Conservation (phyloP, 2,329 filamentous ascomycete species). For the Clonostachys rhizophaga region DNA sequence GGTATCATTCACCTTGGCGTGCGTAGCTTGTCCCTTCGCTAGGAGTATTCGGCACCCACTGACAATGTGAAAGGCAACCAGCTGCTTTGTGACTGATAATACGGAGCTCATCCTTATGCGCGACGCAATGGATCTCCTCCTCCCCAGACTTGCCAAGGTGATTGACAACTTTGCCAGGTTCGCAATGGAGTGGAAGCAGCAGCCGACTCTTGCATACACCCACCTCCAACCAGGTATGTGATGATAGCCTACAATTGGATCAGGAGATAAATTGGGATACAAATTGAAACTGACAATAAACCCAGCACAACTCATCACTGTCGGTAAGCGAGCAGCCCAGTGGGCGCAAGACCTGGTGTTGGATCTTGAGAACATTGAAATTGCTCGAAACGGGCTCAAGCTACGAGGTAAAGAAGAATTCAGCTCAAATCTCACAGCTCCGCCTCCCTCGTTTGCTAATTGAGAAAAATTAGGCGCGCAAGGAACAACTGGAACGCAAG, state of each 20-base stretch:
- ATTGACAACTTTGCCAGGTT: slow-evolving; percentile 71
- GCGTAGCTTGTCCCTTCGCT: slow-evolving; percentile 3
- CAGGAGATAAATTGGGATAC: slow-evolving; percentile 3
- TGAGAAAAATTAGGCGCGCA: slow-evolving; percentile 46
- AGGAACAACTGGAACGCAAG: slow-evolving; percentile 71
- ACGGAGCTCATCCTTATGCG: slow-evolving; percentile 67
- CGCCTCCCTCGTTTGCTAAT: not conserved
- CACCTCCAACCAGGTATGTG: slow-evolving; percentile 52
- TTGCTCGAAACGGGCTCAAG: slow-evolving; percentile 60
- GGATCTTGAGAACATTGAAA: slow-evolving; percentile 71
- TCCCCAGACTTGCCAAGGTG: slow-evolving; percentile 74
- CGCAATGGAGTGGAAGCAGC: slow-evolving; percentile 64
- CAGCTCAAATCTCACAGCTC: slow-evolving; percentile 31
- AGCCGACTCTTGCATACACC: slow-evolving; percentile 73
- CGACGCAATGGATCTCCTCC: slow-evolving; percentile 65
- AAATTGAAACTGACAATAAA: not conserved
- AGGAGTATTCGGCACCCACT: not conserved
- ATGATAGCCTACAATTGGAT: slow-evolving; percentile 25
- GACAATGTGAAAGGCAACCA: slow-evolving; percentile 15
- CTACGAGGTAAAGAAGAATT: slow-evolving; percentile 56
- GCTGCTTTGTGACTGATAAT: slow-evolving; percentile 66
- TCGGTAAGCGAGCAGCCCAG: slow-evolving; percentile 50
- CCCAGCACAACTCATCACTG: slow-evolving; percentile 41
- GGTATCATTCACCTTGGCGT: slow-evolving; percentile 75
- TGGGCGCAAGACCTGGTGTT: slow-evolving; percentile 64